Conservation (phyloP, 495 filamentous ascomycete genomes). For the Amphirosellinia nigrospora region DNA sequence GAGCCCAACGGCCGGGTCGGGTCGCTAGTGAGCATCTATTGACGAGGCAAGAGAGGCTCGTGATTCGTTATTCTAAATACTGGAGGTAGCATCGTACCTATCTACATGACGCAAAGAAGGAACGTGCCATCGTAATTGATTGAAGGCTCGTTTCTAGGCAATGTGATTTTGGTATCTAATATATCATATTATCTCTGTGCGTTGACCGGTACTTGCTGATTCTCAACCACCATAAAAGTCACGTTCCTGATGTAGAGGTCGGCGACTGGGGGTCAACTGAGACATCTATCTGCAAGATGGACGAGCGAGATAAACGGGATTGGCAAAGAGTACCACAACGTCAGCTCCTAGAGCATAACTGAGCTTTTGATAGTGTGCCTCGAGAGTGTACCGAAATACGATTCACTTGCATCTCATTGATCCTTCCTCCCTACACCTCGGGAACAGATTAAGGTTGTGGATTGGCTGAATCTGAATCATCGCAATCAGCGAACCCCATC, state of each 20-base stretch:
- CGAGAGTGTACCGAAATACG: background rate
- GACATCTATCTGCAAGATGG: conserved; percentile 8
- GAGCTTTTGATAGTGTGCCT: conserved; percentile 12
- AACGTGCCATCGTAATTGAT: background rate
- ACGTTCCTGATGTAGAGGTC: conserved; percentile 7
- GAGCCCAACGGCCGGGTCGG: conserved; percentile 18
- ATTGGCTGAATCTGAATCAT: background rate
- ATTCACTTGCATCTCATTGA: conserved; percentile 2
- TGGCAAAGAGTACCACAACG: background rate
- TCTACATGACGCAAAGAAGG: conserved; percentile 7
- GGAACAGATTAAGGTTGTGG: background rate
- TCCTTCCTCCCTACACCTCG: conserved; percentile 9
- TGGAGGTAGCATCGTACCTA: no score
- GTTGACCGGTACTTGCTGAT: background rate
- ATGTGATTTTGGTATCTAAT: background rate
- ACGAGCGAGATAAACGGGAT: background rate
- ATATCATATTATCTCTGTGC: background rate
- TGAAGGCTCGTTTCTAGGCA: background rate
- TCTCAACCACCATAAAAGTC: background rate
- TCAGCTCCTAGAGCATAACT: background rate
- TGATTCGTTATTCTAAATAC: background rate
- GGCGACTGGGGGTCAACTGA: conserved; percentile 1
- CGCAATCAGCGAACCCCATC: conserved; percentile 4
- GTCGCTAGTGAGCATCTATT: conserved; percentile 7
- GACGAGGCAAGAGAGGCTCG: background rate